phyloP scores from a whole-genome alignment of 257 asterid genomes.

The Penstemon davidsonii region DNA sequence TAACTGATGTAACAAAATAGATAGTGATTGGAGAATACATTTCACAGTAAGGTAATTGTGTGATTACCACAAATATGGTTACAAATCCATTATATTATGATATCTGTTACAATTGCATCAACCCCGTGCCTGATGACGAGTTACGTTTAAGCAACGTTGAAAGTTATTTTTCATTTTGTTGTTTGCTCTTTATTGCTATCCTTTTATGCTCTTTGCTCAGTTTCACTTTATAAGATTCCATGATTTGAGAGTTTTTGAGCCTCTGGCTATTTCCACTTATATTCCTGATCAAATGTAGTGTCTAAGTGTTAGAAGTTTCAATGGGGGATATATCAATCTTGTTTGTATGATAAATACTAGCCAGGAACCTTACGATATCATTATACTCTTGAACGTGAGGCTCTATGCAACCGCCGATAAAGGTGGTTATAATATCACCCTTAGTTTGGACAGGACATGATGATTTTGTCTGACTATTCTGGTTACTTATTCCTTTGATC shows the following conservation, averaged over 20 bases:
- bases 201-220: neutral
- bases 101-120: neutral
- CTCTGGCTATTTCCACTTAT: neutral
- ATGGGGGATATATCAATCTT: constrained; percentile 9
- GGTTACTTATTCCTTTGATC: neutral
- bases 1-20: neutral
- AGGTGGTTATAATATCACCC: neutral
- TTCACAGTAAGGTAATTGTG: constrained; percentile 5
- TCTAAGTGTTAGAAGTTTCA: neutral
- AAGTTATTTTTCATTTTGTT: neutral
- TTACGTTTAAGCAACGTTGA: too few relatives aligned
- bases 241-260: neutral
- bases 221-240: neutral
- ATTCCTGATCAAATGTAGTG: neutral
- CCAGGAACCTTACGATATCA: neutral
- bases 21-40: constrained; percentile 3
- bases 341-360: neutral
- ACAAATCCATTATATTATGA: neutral
- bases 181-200: neutral
- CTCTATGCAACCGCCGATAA: constrained; percentile 11
- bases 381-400: constrained; percentile 5
- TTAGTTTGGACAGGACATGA: neutral
- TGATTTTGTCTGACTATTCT: neutral
- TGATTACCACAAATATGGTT: neutral
- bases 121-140: neutral